Evolutionary conservation across 768 basidiomycete genomes (phyloP).

Genomic region (Panaeolus papilionaceus): DNA sequence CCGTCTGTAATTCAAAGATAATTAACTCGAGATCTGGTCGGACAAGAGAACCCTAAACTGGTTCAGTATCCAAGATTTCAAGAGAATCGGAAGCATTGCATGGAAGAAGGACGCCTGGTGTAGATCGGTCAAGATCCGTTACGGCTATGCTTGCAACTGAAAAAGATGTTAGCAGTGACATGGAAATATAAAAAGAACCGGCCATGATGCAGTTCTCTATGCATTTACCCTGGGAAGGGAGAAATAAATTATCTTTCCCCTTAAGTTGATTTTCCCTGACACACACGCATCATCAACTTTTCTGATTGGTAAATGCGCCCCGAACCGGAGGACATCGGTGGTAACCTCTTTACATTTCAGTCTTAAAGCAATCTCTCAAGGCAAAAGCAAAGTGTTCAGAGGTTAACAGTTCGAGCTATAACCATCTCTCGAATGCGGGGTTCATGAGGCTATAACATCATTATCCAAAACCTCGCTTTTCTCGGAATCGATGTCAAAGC

Average conservation of each 20-base stretch:
- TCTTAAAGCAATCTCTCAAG: no score
- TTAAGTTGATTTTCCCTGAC: slow-evolving; percentile 6
- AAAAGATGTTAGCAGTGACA: slow-evolving; percentile 1
- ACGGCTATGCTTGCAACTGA: slow-evolving; percentile 8
- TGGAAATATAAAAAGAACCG: slow-evolving; percentile 1
- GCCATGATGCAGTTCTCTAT: background rate
- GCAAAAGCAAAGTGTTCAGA: background rate
- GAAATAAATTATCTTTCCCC: background rate
- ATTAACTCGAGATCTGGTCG: slow-evolving; percentile 12
- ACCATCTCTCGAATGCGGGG: background rate
- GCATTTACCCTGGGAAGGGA: background rate
- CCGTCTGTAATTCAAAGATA: slow-evolving; percentile 5
- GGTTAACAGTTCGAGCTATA: background rate
- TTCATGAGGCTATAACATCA: background rate
- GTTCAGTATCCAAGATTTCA: slow-evolving; percentile 12
- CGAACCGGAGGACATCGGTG: background rate
- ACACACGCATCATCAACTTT: background rate
- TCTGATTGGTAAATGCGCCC: background rate
- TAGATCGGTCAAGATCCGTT: slow-evolving; percentile 11
- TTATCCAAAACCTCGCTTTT: background rate
- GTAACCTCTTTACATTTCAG: no score
- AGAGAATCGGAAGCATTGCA: slow-evolving; percentile 9
- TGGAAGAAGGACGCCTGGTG: slow-evolving; percentile 10
- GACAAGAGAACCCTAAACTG: slow-evolving; percentile 7
- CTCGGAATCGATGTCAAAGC: slow-evolving; percentile 1